These are phyloP conservation scores for Syncephalastrum monosporum DNA, from an alignment of 371 early-diverging fungal genomes.

Conservation along the genomic window DNA sequence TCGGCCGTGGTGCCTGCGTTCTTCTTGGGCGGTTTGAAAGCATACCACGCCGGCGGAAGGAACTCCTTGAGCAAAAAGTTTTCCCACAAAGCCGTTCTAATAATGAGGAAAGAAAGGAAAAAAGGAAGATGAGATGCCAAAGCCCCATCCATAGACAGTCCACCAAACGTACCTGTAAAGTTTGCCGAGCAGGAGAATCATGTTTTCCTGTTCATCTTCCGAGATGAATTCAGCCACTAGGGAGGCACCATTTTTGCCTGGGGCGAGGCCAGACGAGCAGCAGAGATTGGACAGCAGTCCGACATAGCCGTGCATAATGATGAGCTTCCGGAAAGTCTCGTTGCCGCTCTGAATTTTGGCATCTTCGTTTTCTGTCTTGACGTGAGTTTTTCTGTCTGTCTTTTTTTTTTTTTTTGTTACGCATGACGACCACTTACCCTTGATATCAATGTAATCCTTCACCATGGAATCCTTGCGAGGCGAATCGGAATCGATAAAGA, in stretches of 20 bases:
- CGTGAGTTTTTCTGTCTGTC: not conserved
- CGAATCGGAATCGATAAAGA: conserved; percentile 32
- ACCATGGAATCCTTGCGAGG: conserved; percentile 33
- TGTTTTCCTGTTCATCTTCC: conserved; percentile 45
- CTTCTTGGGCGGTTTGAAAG: conserved; percentile 34
- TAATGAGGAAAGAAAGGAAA: conserved; percentile 2
- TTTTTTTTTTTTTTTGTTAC: not conserved
- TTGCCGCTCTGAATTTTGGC: conserved; percentile 53
- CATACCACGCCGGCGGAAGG: conserved; percentile 72
- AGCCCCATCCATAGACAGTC: not conserved
- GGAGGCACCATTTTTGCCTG: conserved; percentile 62
- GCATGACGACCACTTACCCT: conserved; percentile 20
- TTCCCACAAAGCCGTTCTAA: conserved; percentile 70
- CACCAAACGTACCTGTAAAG: conserved; percentile 55
- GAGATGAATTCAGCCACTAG: conserved; percentile 63
- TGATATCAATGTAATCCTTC: conserved; percentile 49
- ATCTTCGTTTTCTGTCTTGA: conserved; percentile 37
- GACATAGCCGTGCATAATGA: conserved; percentile 62
- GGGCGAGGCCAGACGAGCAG: conserved; percentile 63
- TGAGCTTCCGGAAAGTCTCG: conserved; percentile 52
- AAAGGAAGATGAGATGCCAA: not conserved
- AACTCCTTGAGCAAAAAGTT: conserved; percentile 57
- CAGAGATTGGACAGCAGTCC: conserved; percentile 77
- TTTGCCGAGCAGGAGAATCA: conserved; percentile 59
- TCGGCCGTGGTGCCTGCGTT: conserved; percentile 16